These are phyloP conservation scores for Aspergillus sp. DNA, from an alignment of 2,329 filamentous ascomycete species.

Conservation along the genomic window DNA sequence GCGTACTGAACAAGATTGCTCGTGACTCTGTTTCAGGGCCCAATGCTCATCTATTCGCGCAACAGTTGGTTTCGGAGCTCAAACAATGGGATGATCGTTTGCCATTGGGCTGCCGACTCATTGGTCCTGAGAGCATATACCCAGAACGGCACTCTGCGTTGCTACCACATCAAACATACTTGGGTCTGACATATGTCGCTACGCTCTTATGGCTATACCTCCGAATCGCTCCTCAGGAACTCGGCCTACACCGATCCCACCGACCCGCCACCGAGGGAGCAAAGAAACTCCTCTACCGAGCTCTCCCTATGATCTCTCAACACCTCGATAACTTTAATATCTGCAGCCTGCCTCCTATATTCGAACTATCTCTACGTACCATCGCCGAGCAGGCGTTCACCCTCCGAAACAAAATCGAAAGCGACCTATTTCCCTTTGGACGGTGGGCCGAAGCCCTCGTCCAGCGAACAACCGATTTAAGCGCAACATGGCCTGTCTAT, in stretches of 20 bases:
- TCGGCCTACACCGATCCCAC: slow-evolving; percentile 35
- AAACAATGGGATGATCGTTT: slow-evolving; percentile 43
- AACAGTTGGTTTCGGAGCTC: slow-evolving; percentile 42
- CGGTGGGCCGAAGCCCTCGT: slow-evolving; percentile 40
- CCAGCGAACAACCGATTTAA: slow-evolving; percentile 33
- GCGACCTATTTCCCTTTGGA: slow-evolving; percentile 39
- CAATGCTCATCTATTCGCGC: slow-evolving; percentile 35
- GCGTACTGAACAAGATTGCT: slow-evolving; percentile 41
- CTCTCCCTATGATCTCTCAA: slow-evolving; percentile 40
- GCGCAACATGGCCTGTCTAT: slow-evolving; percentile 40
- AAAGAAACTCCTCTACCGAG: slow-evolving; percentile 43
- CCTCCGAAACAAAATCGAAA: slow-evolving; percentile 34
- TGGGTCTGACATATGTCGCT: slow-evolving; percentile 42
- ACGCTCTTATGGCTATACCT: slow-evolving; percentile 43
- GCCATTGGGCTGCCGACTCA: slow-evolving; percentile 42
- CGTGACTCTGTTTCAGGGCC: slow-evolving; percentile 35
- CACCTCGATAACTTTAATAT: slow-evolving; percentile 44
- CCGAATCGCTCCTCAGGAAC: slow-evolving; percentile 37
- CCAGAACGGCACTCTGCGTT: slow-evolving; percentile 42
- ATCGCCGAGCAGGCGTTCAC: slow-evolving; percentile 41
- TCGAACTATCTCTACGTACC: slow-evolving; percentile 42
- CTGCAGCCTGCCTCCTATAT: slow-evolving; percentile 43
- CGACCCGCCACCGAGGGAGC: slow-evolving; percentile 40
- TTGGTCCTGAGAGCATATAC: slow-evolving; percentile 42
- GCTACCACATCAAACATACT: slow-evolving; percentile 46